Base-by-base conservation (phyloP, 2,329 filamentous ascomycete genomes). In the Beauveria pseudobassiana region DNA sequence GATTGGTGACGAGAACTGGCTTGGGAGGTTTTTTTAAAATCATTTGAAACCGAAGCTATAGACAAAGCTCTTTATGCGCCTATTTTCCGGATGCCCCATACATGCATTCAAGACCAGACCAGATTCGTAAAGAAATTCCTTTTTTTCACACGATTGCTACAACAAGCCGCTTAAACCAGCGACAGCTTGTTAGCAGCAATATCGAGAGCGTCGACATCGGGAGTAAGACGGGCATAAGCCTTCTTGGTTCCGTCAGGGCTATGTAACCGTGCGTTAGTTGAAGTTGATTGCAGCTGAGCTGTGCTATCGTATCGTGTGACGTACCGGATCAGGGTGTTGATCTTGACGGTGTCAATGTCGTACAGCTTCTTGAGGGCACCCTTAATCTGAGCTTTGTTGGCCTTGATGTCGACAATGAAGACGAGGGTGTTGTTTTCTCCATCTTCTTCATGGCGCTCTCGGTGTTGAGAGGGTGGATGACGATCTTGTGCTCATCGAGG, bases 361-460 rank as follows among this genome's bases (percentile, higher is more conserved):
- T 99, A 99, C 70, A 98, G 89, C 88, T 95, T 96, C 92, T 98
- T 99, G 71, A 99, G 84, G 67, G 93, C 90, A 74, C 87, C 84
- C 87, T 97, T 97, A 84, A 99, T 99, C 85, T 99, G 95, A 77
- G 92, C 88, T 91, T 99, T 99, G 88, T 99, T 99, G 79, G 93
- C 88, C 89, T 96, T 96, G 79, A 93, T 82, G 72, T 97, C 90
- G 75, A 96, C 91, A 72, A 96, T 96, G 86, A 97, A 97, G 77
- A 96, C 91, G 59, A 99, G 87, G 70, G 95, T 99, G 87, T 99
- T 99, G 88, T 99, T 93, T 89, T 99, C 86, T 99, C 95, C 73
- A 99, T 97, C 90, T 97, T 97, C 91, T 99, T 99, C 93, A 99
- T 98, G 75, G 96, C 95, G 76, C 89, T 95, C 89, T 99, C 95